Base-by-base conservation (phyloP, 495 filamentous ascomycete genomes). In the Daldinia bambusicola region DNA sequence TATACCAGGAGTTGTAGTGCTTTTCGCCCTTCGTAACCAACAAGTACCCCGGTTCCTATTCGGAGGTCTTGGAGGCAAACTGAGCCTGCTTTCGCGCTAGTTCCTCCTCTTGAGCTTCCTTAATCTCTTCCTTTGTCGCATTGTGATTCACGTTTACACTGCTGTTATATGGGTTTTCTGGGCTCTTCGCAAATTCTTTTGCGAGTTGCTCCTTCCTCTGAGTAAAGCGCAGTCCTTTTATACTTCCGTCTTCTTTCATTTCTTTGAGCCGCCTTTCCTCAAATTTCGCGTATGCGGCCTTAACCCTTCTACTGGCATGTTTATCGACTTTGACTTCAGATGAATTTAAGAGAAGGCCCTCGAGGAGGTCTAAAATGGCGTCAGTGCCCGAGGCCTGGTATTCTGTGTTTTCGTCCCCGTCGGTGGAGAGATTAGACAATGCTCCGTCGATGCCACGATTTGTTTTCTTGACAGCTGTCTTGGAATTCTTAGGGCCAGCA, bases 91-190 rank as follows among this genome's bases (percentile, higher is more conserved):
- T 87, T 87, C 89, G 94, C 74, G 75, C 79, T 80, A 83, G 89
- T 88, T 97, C 94, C 55, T 81, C 74, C 55, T 90, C 82, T 77
- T 82, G 85, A 37, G 93, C 77, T 63, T 85, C 84, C 64, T 84
- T 84, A 41, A 97, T 78, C 80, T 98, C 95, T 9, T 94, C 92
- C 82, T 87, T 91, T 30, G 86, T 87, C 40, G 90, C 88, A 79
- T 99, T 90, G 78, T 92, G 92, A 18, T 80, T 78, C 7, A 89
- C 91, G 64, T 84, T 84, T 13, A 86, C 88, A 0, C 2, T 10
- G 74, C 96, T 93, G 79, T 95, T 97, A 78, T 97, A 94, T 41
- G 95, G 95, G 76, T 98, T 98, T 77, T 98, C 95, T 4, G 90
- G 88, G 75, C 89, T 90, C 82, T 92, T 95, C 78, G 94, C 88